phyloP scores from a whole-genome alignment of 345 rosid genomes.

The Gossypioides kirkii region DNA sequence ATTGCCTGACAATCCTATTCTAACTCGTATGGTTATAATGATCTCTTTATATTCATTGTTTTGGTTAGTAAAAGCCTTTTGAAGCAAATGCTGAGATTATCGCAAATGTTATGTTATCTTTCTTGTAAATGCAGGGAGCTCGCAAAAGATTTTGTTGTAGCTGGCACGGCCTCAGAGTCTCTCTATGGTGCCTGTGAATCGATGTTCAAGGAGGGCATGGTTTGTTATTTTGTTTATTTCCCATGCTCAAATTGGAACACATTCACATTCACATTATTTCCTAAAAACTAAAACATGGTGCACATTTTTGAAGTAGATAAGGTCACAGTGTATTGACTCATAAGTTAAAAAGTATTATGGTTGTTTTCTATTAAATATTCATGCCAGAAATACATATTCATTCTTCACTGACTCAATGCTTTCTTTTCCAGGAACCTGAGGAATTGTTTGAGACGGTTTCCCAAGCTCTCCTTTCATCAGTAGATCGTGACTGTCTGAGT shows the following conservation, averaged over 20 bases:
- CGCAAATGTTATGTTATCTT: conserved; percentile 5
- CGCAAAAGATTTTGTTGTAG: conserved; percentile 94
- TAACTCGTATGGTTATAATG: neutral
- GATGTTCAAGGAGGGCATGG: conserved; percentile 92
- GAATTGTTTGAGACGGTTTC: conserved; percentile 82
- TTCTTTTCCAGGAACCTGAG: conserved; percentile 65
- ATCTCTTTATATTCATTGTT: neutral
- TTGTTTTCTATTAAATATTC: neutral
- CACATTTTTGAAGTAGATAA: neutral
- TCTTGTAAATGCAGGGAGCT: conserved; percentile 57
- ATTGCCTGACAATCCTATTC: neutral
- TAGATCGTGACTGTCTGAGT: conserved; percentile 93
- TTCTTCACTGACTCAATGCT: conserved; percentile 4
- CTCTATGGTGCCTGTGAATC: conserved; percentile 97
- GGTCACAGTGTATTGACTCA: neutral
- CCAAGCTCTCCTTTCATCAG: conserved; percentile 85
- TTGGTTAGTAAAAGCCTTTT: neutral
- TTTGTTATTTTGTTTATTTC: conserved; percentile 30
- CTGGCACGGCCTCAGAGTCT: conserved; percentile 92
- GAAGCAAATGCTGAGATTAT: neutral
- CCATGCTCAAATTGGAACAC: neutral
- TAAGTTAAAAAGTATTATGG: neutral
- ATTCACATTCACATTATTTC: neutral
- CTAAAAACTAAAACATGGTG: neutral
- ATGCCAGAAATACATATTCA: neutral